Base-by-base conservation (phyloP, 352 stramenopile genomes). In the Plasmopara halstedii region DNA sequence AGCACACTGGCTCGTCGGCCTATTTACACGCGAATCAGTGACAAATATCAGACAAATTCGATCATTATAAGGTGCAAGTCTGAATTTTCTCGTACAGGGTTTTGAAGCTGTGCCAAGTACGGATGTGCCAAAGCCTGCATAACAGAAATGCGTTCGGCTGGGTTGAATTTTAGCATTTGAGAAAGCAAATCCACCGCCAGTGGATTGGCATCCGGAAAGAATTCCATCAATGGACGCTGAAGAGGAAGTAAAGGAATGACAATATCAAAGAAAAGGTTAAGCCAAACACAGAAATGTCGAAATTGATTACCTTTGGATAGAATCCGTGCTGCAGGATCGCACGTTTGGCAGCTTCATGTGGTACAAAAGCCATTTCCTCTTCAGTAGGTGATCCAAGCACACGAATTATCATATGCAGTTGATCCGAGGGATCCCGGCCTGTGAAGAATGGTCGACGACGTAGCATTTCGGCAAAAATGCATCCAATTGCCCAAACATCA, bases 381-480 rank as follows among this genome's bases (percentile, higher is more conserved):
- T 97, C 85, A 0, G 74, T 83, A 7, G 97, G 91, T 23, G 95
- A 98, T 2, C 97, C 97, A 37, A 99, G 70, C 48, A 88, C 76
- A 27, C 75, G 73, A 39, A 89, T 80, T 47, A 94, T 94, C 65
- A 85, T 88, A 56, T 90, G 73, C 20, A 94, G 55, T 44, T 94
- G 80, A 45, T 94, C 77, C 15, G 77, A 85, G n/a, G 75, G 76
- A 51, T 94, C 75, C 22, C 74, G 51, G 2, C 82, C 82, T 8
- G 76, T 89, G 56, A 94, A 90, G 51, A 90, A 91, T 2, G 79
- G 95, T 42, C 97, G 97, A 38, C 96, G 79, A n/a, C 81, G 73
- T 35, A 99, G 80, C 56, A 99, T 93, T 67, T 99, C 97, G 21
- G 93, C 97, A 62, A 99, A 98, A 66, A 99, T 99, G 65, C 97